Evolutionary conservation across 805 yeast genomes (phyloP).

Genomic region (Metschnikowia rubicola): DNA sequence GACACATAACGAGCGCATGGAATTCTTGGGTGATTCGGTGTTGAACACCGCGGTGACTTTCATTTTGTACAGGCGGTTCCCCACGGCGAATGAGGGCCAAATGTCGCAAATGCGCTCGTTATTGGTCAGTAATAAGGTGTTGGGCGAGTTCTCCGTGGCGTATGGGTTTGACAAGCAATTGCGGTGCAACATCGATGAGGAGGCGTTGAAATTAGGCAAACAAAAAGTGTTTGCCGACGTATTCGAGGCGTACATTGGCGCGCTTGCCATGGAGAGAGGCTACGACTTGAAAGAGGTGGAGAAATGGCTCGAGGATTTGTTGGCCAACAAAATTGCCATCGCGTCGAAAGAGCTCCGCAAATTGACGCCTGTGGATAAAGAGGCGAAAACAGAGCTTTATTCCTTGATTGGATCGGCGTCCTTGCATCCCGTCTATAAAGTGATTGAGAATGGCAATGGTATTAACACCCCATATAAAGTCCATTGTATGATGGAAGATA

Average conservation of each 20-base stretch:
- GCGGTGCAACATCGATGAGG: slow-evolving; percentile 47
- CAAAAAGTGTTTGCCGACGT: slow-evolving; percentile 81
- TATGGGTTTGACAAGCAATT: slow-evolving; percentile 65
- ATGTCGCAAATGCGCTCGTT: slow-evolving; percentile 66
- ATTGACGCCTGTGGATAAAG: slow-evolving; percentile 45
- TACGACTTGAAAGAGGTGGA: slow-evolving; percentile 47
- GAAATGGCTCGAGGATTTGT: slow-evolving; percentile 54
- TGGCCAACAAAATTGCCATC: slow-evolving; percentile 41
- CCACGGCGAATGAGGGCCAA: slow-evolving; percentile 75
- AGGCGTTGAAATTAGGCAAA: slow-evolving; percentile 46
- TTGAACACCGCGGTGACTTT: slow-evolving; percentile 69
- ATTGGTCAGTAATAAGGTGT: slow-evolving; percentile 67
- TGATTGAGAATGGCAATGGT: slow-evolving; percentile 45
- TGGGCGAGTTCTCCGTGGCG: slow-evolving; percentile 63
- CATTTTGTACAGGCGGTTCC: slow-evolving; percentile 62
- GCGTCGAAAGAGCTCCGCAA: slow-evolving; percentile 32
- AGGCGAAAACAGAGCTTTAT: slow-evolving; percentile 77
- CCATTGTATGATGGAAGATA: slow-evolving; percentile 61
- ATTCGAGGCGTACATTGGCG: slow-evolving; percentile 93
- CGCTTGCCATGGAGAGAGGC: slow-evolving; percentile 58
- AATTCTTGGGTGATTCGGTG: slow-evolving; percentile 87
- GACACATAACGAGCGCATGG: slow-evolving; percentile 81
- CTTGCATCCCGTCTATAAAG: slow-evolving; percentile 56
- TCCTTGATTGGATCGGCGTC: slow-evolving; percentile 76
- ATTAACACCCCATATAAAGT: slow-evolving; percentile 54